Evolutionary conservation across 192 early-diverging fungal genomes (phyloP), one percentile per base, ranked within the genome.

Genomic region (Coemansia sp.): DNA sequence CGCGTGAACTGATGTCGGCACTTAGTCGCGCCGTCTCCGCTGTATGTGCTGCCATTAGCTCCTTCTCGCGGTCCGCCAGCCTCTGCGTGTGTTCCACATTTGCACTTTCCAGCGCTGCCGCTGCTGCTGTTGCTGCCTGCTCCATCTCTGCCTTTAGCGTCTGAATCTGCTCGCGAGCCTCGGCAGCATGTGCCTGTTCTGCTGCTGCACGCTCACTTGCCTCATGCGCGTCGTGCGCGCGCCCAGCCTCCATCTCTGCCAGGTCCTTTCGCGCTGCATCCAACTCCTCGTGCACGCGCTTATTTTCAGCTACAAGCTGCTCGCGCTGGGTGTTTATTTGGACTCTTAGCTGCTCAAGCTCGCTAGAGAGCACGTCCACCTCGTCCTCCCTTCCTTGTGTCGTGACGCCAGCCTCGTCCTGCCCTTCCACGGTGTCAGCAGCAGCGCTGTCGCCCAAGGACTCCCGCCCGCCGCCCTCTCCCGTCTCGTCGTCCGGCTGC

Each of bases 301-400:
- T 39, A 50, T 67, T 67, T 45, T 74, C 70, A 27, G 41, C 43
- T 43, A 63, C 25, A 19, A 74, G 55, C 50, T 59, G 59, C 47
- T 62, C 63, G 50, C 70, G 70, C 53, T 74, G 63, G 28, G 53
- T 55, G 31, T 74, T 60, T 30, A 74, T 74, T 29, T 74, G 63
- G 29, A 50, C 21, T 9, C 53, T 58, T 28, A 74, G 64, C 36
- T 60, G 59, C 31, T 67, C 55, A 12, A 74, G 70, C 60, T 74
- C 70, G 17, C 43, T 36, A 9, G 64, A 39, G 40, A 74, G 53
- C 39, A 63, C 64, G 23, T 67, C 64, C 3, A 36, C 52, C 17
- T 67, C 70, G 3, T 67, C 64, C 1, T 54, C 47, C 41, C 31
- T 59, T 12, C 36, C 19, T 7, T 22, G 17, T 12, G 50, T 30